phyloP scores from a whole-genome alignment of 1,139 yeast genomes.

The Wickerhamomyces sp. region DNA sequence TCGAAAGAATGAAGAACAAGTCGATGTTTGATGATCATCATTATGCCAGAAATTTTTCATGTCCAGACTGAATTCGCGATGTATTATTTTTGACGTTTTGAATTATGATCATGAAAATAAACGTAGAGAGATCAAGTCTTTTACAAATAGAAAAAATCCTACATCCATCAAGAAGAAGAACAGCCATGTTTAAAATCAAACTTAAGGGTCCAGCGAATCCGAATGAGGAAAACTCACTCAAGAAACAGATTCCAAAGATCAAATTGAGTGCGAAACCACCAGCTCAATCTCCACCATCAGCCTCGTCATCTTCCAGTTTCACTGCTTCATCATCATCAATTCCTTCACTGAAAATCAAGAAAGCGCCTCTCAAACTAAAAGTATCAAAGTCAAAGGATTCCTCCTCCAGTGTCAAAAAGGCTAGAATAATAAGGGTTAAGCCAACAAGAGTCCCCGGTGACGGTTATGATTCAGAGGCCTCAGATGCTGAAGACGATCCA shows the following conservation, averaged over 20 bases:
- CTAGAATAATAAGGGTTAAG: constrained; percentile 63
- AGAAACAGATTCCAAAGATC: constrained; percentile 6
- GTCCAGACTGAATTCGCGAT: no score
- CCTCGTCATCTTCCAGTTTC: constrained; percentile 4
- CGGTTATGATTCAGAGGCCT: constrained; percentile 96
- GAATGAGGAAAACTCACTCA: not conserved
- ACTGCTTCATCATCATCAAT: not conserved
- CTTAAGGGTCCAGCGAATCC: constrained; percentile 8
- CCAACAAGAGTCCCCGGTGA: constrained; percentile 88
- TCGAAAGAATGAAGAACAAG: not conserved
- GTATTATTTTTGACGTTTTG: no score
- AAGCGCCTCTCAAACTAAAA: constrained; percentile 15
- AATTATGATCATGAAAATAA: no score
- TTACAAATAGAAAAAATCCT: no score
- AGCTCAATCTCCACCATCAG: constrained; percentile 5
- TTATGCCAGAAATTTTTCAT: not conserved
- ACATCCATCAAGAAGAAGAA: no score
- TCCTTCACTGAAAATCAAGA: constrained; percentile 24
- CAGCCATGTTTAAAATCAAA: constrained; percentile 28
- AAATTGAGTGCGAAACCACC: constrained; percentile 6
- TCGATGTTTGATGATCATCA: not conserved
- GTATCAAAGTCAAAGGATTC: not conserved
- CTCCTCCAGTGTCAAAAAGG: constrained; percentile 20
- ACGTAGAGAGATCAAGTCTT: no score
- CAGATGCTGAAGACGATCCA: constrained; percentile 94